Evolutionary conservation across 1,284 basidiomycete genomes (phyloP), one percentile per base, ranked within the genome.

Genomic region (Sanghuangporus sanghuang): DNA sequence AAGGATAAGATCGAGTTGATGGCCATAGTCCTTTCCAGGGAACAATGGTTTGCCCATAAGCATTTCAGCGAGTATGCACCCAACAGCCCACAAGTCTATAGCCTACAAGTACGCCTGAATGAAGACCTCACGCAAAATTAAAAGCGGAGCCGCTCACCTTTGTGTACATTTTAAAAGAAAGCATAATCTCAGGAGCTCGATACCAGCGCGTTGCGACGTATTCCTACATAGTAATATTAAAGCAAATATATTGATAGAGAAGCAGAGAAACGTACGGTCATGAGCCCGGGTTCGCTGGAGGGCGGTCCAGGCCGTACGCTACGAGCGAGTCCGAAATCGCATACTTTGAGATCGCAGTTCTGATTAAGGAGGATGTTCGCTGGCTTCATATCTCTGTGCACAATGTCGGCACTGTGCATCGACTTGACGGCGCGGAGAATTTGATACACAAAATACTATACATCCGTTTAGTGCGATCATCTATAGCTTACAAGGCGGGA

Each of bases 401-500:
- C 84, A 27, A 99, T 97, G 71, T 96, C 96, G 39, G 97, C 96
- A 42, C 95, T 96, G 79, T 99, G 97, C 72, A 99, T 99, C 75
- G 99, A 99, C 79, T 96, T 96, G 62, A 99, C 80, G 6, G 97
- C 97, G 70, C 97, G 99, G 8, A 99, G 86, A 1, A 96, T 99
- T 75, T 99, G 97, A 76, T 99, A 99, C 69, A 99, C 84, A 85
- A 99, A 99, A 32, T 92, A 96, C 74, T 95, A 93, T 82, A 97
- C 93, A 75, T 99, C 14, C 16, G 98, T 76, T 99, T 96, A 7
- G 96, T 95, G 71, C 98, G 8, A 94, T 96, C 1, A 96, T 95
- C 73, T 12, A 14, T 35, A n/a, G 18, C 8, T 27, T n/a, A 38
- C 9, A 38, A 46, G 32, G 32, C 35, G 35, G 21, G 27, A 38